Conservation (phyloP, 2,329 filamentous ascomycete species). For the Sporothrix variecibatus region DNA sequence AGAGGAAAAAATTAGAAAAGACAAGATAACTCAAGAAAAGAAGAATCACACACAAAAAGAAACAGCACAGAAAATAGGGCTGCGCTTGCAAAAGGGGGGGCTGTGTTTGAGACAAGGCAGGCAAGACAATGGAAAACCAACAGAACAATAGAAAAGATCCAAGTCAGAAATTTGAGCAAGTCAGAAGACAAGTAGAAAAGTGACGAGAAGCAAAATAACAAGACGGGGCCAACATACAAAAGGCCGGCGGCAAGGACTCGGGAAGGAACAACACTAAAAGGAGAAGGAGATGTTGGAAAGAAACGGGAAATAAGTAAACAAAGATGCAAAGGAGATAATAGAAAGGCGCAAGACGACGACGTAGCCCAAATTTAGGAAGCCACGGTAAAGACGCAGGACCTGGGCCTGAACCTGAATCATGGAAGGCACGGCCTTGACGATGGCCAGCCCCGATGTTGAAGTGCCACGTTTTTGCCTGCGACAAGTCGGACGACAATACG, state of each 20-base stretch:
- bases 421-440: not conserved
- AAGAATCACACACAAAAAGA: not conserved
- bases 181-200: not conserved
- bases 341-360: not conserved
- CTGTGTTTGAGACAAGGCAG: conserved; percentile 6
- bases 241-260: conserved; percentile 9
- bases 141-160: not conserved
- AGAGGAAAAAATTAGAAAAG: not conserved
- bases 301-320: conserved; percentile 1
- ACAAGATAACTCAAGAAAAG: not conserved
- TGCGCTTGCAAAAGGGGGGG: not conserved
- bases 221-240: not conserved
- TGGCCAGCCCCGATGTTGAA: not conserved
- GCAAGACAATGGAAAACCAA: not conserved
- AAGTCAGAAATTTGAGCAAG: not conserved
- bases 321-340: not conserved
- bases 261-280: not conserved
- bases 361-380: not conserved
- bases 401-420: not conserved
- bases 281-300: not conserved
- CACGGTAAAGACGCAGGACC: not conserved
- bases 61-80: not conserved
- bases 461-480: not conserved
- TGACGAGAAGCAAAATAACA: not conserved
- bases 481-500: not conserved